Evolutionary conservation across 2,329 filamentous ascomycete genomes (phyloP).

Genomic region (Berkeleyomyces basicola): DNA sequence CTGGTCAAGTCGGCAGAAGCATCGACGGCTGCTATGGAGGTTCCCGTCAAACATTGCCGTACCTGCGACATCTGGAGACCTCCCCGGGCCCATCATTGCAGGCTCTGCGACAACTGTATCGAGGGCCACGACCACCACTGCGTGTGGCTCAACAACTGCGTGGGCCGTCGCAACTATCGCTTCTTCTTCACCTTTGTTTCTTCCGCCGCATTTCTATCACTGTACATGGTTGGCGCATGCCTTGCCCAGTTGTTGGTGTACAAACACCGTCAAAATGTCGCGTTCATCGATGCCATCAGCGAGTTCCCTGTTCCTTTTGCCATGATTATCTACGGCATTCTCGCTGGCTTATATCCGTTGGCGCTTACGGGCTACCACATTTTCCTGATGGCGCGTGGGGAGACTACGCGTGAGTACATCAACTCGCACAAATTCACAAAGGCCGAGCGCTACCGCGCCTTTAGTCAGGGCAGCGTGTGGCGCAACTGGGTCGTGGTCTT

Average conservation of each 20-base stretch:
- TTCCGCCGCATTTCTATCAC: conserved; percentile 55
- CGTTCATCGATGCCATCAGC: conserved; percentile 51
- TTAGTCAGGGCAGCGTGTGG: conserved; percentile 57
- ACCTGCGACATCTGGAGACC: conserved; percentile 97
- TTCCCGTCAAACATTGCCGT: conserved; percentile 95
- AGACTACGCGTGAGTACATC: conserved; percentile 91
- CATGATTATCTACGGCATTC: conserved; percentile 66
- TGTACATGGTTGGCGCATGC: conserved; percentile 61
- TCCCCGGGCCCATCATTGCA: conserved; percentile 87
- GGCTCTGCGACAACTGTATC: conserved; percentile 90
- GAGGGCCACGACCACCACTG: conserved; percentile 97
- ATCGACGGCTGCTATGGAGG: conserved; percentile 79
- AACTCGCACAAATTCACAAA: conserved; percentile 92
- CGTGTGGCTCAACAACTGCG: conserved; percentile 97
- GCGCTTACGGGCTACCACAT: conserved; percentile 78
- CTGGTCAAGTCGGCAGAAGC: conserved; percentile 67
- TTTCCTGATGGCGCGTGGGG: conserved; percentile 76
- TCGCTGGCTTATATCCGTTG: conserved; percentile 64
- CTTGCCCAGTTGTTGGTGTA: conserved; percentile 71
- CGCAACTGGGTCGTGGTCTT: conserved; percentile 73
- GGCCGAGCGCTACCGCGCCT: conserved; percentile 79
- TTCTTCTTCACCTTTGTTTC: conserved; percentile 91
- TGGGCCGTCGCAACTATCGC: conserved; percentile 91
- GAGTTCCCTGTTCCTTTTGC: conserved; percentile 70
- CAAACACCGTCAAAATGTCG: conserved; percentile 42